phyloP scores from a whole-genome alignment of 2,329 filamentous ascomycete genomes.

The Neonectria neomacrospora region DNA sequence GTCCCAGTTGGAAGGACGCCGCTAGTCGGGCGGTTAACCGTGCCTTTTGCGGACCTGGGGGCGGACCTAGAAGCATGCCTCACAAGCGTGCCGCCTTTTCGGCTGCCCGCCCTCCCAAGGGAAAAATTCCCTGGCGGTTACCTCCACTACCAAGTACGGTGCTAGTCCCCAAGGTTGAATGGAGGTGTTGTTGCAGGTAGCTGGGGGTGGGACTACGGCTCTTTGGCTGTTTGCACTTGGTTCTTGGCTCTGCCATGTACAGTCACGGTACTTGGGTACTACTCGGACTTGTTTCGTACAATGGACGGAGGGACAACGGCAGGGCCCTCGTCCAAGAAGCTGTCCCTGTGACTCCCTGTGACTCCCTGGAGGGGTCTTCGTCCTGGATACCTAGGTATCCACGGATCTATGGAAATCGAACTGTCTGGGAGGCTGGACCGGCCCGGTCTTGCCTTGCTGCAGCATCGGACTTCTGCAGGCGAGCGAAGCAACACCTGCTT shows the following conservation, averaged over 20 bases:
- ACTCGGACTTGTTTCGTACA: background rate
- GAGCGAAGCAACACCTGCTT: constrained; percentile 19
- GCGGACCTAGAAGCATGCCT: constrained; percentile 34
- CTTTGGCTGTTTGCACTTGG: constrained; percentile 22
- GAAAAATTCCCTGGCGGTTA: constrained; percentile 15
- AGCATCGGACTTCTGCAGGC: constrained; percentile 27
- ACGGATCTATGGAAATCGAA: constrained; percentile 35
- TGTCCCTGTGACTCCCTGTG: constrained; percentile 4
- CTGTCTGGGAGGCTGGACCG: constrained; percentile 32
- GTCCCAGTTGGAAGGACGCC: constrained; percentile 24
- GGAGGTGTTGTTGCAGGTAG: constrained; percentile 1
- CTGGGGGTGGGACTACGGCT: constrained; percentile 32
- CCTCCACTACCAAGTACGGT: constrained; percentile 18
- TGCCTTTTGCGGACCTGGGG: constrained; percentile 40
- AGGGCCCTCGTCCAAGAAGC: background rate
- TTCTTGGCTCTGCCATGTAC: constrained; percentile 8
- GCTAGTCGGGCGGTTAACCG: constrained; percentile 26
- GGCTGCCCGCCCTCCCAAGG: constrained; percentile 3
- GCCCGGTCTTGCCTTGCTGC: constrained; percentile 37
- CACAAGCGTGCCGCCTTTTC: constrained; percentile 22
- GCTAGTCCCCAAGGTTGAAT: background rate
- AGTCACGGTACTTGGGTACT: background rate
- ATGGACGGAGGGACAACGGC: background rate
- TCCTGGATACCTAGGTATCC: constrained; percentile 26
- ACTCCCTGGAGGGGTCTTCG: constrained; percentile 26